Evolutionary conservation across 1,284 basidiomycete genomes (phyloP).

Genomic region (Ganoderma boninense): DNA sequence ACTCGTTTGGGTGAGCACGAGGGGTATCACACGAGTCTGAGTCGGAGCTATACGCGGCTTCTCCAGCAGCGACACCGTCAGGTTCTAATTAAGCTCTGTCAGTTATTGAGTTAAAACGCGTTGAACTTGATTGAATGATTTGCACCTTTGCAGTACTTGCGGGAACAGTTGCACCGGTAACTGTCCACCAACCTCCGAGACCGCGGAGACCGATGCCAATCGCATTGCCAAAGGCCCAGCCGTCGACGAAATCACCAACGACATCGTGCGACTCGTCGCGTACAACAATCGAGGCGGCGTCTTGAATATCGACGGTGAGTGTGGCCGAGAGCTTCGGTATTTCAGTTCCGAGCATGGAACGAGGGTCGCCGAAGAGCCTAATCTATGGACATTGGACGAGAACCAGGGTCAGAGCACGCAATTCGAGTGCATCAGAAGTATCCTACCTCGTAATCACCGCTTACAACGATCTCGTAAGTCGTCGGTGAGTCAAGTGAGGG

Average conservation of each 20-base stretch:
- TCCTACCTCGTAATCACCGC: constrained; percentile 76
- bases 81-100: constrained; percentile 10
- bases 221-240: constrained; percentile 71
- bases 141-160: constrained; percentile 23
- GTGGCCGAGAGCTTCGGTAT: constrained; percentile 61
- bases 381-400: constrained; percentile 55
- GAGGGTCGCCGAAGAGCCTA: constrained; percentile 80
- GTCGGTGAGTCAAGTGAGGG: constrained; percentile 54
- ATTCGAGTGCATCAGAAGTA: neutral
- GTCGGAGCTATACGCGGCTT: constrained; percentile 60
- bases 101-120: neutral
- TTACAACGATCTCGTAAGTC: constrained; percentile 62
- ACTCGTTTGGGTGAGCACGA: constrained; percentile 52
- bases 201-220: constrained; percentile 70
- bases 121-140: too few relatives aligned
- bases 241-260: constrained; percentile 69
- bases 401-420: constrained; percentile 11
- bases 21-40: constrained; percentile 66
- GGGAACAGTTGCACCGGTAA: constrained; percentile 38
- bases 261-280: constrained; percentile 62
- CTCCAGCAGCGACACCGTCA: constrained; percentile 46
- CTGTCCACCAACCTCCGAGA: constrained; percentile 61
- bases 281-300: constrained; percentile 36
- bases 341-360: constrained; percentile 43
- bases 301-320: constrained; percentile 53